Conservation (phyloP, 257 asterid species). For the Scutellaria minor region DNA sequence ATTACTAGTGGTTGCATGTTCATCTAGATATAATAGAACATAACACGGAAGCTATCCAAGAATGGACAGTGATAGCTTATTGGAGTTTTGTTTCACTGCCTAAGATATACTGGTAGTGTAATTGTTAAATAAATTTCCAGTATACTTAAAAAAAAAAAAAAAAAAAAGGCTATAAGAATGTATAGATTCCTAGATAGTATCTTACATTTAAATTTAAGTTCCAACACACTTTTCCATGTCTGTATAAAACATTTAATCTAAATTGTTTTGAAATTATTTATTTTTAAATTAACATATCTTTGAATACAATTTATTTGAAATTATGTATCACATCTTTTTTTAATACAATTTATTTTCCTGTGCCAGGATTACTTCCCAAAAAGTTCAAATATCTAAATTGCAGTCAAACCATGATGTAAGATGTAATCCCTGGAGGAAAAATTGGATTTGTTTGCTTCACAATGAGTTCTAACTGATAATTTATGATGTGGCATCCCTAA, state of each 20-base stretch:
- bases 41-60: neutral
- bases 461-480: neutral
- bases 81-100: neutral
- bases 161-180: too few species aligned
- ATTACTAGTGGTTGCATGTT: neutral
- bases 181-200: neutral
- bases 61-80: neutral
- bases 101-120: neutral
- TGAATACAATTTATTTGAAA: too few species aligned
- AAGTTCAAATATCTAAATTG: neutral
- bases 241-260: neutral
- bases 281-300: neutral
- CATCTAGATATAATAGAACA: neutral
- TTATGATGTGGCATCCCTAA: slow-evolving; percentile 1
- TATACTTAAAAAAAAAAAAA: neutral
- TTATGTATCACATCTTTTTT: neutral
- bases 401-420: neutral
- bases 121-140: neutral
- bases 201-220: neutral
- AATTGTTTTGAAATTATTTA: neutral
- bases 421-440: neutral
- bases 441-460: too few species aligned
- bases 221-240: neutral
- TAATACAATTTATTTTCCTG: neutral
- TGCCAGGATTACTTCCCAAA: neutral